These are phyloP conservation scores for Podospora pseudoanserina DNA, from an alignment of 495 filamentous ascomycete species.

Conservation along the genomic window DNA sequence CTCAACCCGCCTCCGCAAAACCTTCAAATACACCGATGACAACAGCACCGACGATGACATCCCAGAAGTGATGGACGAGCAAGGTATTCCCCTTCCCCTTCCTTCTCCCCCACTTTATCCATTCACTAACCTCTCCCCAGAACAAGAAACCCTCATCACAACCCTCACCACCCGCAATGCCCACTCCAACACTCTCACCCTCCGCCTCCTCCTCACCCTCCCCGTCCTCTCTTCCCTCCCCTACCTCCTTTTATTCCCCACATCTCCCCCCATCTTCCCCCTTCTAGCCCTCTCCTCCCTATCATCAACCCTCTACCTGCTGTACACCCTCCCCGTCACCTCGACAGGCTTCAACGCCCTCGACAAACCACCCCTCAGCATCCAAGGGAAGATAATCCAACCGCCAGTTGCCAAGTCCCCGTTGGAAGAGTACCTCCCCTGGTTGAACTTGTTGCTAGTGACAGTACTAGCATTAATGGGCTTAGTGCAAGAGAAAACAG, in stretches of 20 bases:
- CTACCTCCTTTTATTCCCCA: conserved; percentile 53
- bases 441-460: conserved; percentile 42
- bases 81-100: conserved; percentile 42
- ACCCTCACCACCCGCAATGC: conserved; percentile 55
- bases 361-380: conserved; percentile 23
- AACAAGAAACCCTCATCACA: conserved; percentile 69
- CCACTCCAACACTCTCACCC: conserved; percentile 56
- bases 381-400: not conserved
- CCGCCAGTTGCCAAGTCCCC: conserved; percentile 22
- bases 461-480: conserved; percentile 30
- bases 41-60: conserved; percentile 37
- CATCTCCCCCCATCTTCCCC: conserved; percentile 50
- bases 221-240: conserved; percentile 49
- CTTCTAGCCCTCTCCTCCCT: conserved; percentile 59
- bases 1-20: conserved; percentile 53
- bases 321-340: conserved; percentile 40
- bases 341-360: conserved; percentile 36
- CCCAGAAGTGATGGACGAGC: conserved; percentile 59
- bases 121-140: conserved; percentile 27
- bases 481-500: conserved; percentile 17
- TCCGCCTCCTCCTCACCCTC: conserved; percentile 53
- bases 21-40: conserved; percentile 61
- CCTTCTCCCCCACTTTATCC: not conserved
- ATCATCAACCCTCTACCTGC: conserved; percentile 51
- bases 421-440: conserved; percentile 46